Evolutionary conservation across 1,139 yeast species (phyloP), one percentile per base, ranked within the genome.

Genomic region (Protomyces pachydermus): DNA sequence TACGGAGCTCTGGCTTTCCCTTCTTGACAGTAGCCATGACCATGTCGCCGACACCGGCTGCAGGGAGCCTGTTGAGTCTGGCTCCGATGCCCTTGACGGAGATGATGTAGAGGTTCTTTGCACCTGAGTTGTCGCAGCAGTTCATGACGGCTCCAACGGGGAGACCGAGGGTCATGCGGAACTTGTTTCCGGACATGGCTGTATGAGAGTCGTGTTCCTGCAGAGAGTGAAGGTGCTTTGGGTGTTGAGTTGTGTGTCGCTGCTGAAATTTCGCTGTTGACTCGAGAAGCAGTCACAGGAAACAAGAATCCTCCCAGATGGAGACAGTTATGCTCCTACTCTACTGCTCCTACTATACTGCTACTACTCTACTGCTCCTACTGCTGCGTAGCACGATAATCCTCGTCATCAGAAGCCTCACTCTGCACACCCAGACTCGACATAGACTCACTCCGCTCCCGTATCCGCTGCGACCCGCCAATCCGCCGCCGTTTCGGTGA

Each of bases 1-100:
- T 95, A 88, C 99, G 91, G 82, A 95, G 91, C 84, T 95, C 99
- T 80, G 99, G 99, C 91, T 95, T 95, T 89, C 99, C 99, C 86
- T 95, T 95, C 89, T 93, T 95, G 80, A 95, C 99, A 77, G 99
- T 95, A 77, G 98, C 98, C 70, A 70, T 58, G 53, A 66, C 58
- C 68, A 60, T 66, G 60, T 65, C 99, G 85, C 99, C 99, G 76
- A 95, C 95, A 77, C 98, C 91, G 75, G 98, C 98, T 78, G 98
- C 98, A 81, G 99, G 99, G 77, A 95, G 88, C 87, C 98, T 93
- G 93, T 93, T 95, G 81, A 95, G 89, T 87, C 98, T 91, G 76
- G 98, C 98, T 86, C 98, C 98, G 79, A 84, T 81, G 77, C 98
- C 98, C 86, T 91, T 93, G 80, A 95, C 99, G 83, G 99, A 93